phyloP scores from a whole-genome alignment of 1,284 basidiomycete species.

The Microbotryum saponariae region DNA sequence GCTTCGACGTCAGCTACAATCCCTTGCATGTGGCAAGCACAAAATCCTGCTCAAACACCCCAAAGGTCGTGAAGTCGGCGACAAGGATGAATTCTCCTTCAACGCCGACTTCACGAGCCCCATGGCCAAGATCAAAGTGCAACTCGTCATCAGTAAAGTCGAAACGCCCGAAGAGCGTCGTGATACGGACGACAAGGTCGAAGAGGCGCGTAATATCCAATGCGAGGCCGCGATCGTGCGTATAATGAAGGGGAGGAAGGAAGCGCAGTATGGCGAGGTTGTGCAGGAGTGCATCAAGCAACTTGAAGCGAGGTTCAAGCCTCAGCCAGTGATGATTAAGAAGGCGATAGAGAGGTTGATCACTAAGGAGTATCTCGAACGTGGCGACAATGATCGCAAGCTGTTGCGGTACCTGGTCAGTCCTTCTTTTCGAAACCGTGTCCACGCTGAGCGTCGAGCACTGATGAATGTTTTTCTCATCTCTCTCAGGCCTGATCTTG shows the following conservation, averaged over 20 bases:
- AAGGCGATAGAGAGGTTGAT: constrained; percentile 89
- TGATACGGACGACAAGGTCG: constrained; percentile 83
- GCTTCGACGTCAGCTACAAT: constrained; percentile 84
- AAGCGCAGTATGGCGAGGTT: constrained; percentile 79
- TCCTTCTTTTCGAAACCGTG: too few relatives aligned
- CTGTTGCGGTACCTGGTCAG: constrained; percentile 32
- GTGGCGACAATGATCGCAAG: constrained; percentile 35
- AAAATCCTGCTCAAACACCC: constrained; percentile 89
- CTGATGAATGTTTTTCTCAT: too few relatives aligned
- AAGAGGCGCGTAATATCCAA: constrained; percentile 84
- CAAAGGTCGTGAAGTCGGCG: constrained; percentile 68
- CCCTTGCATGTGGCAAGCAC: constrained; percentile 93
- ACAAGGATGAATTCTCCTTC: constrained; percentile 78
- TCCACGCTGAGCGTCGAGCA: too few relatives aligned
- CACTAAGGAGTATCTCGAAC: constrained; percentile 50
- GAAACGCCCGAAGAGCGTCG: constrained; percentile 80
- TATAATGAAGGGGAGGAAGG: constrained; percentile 95
- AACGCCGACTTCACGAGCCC: constrained; percentile 71
- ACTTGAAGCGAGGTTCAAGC: constrained; percentile 73
- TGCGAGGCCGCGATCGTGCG: constrained; percentile 96
- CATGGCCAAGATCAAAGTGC: constrained; percentile 88
- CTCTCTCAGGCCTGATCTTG: too few relatives aligned
- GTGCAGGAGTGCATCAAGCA: constrained; percentile 86
- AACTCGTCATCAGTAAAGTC: constrained; percentile 75
- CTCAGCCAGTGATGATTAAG: constrained; percentile 79